These are phyloP conservation scores for Paramarasmius palmivorus DNA, from an alignment of 1,284 basidiomycete genomes.

Conservation along the genomic window DNA sequence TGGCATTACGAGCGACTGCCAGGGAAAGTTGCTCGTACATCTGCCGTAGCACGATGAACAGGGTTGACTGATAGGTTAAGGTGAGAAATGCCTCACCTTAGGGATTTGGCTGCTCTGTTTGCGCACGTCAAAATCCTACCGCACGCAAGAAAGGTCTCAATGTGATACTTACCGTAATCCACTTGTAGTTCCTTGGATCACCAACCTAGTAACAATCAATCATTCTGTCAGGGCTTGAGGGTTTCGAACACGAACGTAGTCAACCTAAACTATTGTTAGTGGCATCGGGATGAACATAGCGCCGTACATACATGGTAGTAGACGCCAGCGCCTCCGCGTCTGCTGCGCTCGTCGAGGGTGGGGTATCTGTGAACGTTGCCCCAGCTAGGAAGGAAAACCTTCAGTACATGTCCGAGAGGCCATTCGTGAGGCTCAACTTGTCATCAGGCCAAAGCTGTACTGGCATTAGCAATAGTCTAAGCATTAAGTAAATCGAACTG, in stretches of 20 bases:
- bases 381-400: constrained; percentile 36
- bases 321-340: constrained; percentile 65
- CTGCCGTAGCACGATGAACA: constrained; percentile 27
- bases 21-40: constrained; percentile 63
- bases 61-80: background rate
- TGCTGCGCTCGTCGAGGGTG: constrained; percentile 47
- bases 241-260: constrained; percentile 42
- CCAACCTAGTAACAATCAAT: constrained; percentile 24
- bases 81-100: constrained; percentile 29
- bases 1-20: constrained; percentile 57
- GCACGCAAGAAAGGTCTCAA: background rate
- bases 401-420: background rate
- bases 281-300: background rate
- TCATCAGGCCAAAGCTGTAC: constrained; percentile 52
- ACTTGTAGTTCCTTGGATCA: constrained; percentile 59
- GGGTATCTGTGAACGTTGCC: constrained; percentile 64
- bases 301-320: constrained; percentile 61
- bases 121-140: background rate
- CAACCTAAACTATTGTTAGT: constrained; percentile 32
- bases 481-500: background rate
- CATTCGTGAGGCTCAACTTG: constrained; percentile 36
- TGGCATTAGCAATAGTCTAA: background rate
- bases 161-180: constrained; percentile 52
- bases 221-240: no score
- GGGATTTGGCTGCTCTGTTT: constrained; percentile 45